Base-by-base conservation (phyloP, 495 filamentous ascomycete genomes). In the Aspergillus ellipticus region DNA sequence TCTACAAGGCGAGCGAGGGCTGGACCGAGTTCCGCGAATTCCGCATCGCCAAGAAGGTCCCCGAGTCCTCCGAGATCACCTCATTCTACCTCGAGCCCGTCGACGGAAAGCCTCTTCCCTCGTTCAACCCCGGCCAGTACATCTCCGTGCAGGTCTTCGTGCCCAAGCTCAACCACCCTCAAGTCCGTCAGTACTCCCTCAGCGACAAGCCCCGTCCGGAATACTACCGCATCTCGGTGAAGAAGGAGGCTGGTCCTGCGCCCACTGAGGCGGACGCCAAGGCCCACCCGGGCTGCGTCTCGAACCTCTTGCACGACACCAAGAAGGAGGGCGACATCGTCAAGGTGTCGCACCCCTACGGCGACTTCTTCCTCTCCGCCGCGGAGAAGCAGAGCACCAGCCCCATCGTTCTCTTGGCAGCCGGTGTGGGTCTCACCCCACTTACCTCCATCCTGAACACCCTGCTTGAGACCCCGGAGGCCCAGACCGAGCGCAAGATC, bases 171-270 rank as follows among this genome's bases (percentile, higher is more conserved):
- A 73, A 79, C 15, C 72, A 84, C 62, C 61, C 71, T 37, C 88
- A 91, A 68, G 74, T 79, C n/a, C 73, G 88, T 43, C 87, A 90
- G 74, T 91, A 90, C 71, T 86, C 83, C 16, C 82, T 91, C 48
- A 84, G 79, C 66, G 86, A 89, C 47, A 72, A 75, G 42, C 85
- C 82, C 5, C 64, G 68, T 1, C 60, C 70, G 17, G 75, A 80
- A 24, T 83, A 84, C 66, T 88, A 87, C 73, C 83, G 87, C 50
- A 85, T 90, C 71, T 85, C 76, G 51, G 80, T 91, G 57, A 88
- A 89, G 80, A 81, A 76, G 48, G 86, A 90, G 67, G 61, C 68
- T 4, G 85, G 82, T 21, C 55, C 81, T 16, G 55, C 72, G 35
- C 55, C 75, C 41, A 58, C 66, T 6, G 71, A 82, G 28, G 60